These are phyloP conservation scores for Desmodesmus armatus DNA, from an alignment of 139 green algal species.

Conservation along the genomic window DNA sequence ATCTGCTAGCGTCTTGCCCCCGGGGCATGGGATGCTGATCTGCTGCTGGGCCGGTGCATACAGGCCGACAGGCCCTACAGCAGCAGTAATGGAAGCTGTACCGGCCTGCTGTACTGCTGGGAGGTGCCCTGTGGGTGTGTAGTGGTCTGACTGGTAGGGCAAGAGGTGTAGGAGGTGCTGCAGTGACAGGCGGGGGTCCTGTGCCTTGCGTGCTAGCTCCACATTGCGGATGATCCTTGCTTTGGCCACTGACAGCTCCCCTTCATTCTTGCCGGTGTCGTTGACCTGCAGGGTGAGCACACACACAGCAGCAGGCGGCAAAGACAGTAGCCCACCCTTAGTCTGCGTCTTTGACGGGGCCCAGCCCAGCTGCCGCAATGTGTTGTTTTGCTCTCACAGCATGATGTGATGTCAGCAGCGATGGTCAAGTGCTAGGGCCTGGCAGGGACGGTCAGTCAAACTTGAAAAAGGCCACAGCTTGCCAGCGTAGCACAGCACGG, in stretches of 20 bases:
- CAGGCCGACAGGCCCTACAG: too few relatives aligned
- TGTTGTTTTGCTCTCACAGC: neutral
- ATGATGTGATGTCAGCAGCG: neutral
- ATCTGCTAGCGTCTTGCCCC: conserved; percentile 36
- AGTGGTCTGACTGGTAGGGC: neutral
- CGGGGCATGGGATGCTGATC: neutral
- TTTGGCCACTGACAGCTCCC: conserved; percentile 43
- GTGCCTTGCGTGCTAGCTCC: conserved; percentile 14
- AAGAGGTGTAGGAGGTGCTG: conserved; percentile 22
- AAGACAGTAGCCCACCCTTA: too few relatives aligned
- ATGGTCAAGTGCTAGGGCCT: too few relatives aligned
- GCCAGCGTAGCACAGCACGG: too few relatives aligned
- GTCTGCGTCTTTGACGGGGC: too few relatives aligned
- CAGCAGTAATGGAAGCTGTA: neutral
- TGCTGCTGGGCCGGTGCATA: too few relatives aligned
- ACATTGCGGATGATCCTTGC: conserved; percentile 24
- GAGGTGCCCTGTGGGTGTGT: conserved; percentile 15
- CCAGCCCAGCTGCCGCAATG: conserved; percentile 3
- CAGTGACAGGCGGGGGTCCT: neutral
- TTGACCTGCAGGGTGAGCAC: neutral
- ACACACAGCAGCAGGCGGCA: too few relatives aligned
- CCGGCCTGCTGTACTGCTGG: neutral
- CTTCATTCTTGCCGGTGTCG: conserved; percentile 29
- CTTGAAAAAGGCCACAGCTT: too few relatives aligned
- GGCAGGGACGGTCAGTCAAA: too few relatives aligned